Conservation (phyloP, 305 asterid genomes). For the Fraxinus ornus region DNA sequence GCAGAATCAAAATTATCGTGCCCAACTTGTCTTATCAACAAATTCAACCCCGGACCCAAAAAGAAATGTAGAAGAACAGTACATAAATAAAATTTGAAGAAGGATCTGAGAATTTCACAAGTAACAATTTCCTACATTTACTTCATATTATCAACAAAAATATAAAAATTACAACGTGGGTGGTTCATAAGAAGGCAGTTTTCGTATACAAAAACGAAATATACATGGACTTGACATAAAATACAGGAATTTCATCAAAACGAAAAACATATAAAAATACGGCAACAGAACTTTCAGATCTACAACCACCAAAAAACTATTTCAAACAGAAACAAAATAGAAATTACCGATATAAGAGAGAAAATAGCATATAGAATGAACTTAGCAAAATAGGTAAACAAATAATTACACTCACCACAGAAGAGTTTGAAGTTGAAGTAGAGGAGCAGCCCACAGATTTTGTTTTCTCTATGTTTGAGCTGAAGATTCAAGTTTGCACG, state of each 20-base stretch:
- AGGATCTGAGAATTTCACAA: neutral
- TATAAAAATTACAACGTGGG: neutral
- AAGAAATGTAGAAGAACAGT: neutral
- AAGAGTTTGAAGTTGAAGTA: neutral
- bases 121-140: neutral
- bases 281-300: neutral
- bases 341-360: neutral
- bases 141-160: neutral
- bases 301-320: neutral
- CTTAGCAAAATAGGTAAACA: neutral
- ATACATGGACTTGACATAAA: neutral
- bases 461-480: neutral
- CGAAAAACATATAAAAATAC: neutral
- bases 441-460: neutral
- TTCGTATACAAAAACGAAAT: neutral
- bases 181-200: neutral
- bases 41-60: neutral
- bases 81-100: neutral
- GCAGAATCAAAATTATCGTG: neutral
- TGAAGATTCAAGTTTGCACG: neutral
- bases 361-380: neutral
- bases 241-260: neutral
- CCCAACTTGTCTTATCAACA: neutral
- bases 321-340: neutral
- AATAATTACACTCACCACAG: neutral